Evolutionary conservation across 495 filamentous ascomycete genomes (phyloP).

Genomic region (Aspergillus ellipticus): DNA sequence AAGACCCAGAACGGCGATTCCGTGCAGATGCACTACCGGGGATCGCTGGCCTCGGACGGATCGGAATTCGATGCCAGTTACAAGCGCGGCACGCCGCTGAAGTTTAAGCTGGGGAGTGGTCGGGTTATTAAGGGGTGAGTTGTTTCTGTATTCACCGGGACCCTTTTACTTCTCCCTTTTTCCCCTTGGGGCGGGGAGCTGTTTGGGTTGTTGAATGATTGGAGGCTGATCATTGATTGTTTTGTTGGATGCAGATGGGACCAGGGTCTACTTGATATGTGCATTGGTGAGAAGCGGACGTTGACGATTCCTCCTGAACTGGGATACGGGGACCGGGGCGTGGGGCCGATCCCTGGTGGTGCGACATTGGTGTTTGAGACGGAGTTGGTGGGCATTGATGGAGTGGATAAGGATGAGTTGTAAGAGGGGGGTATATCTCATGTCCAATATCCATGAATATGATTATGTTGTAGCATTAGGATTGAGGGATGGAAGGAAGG

Average conservation of each 20-base stretch:
- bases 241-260: conserved; percentile 63
- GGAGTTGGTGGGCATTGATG: conserved; percentile 81
- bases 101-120: conserved; percentile 72
- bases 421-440: too few relatives aligned
- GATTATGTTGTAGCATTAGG: too few relatives aligned
- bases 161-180: neutral
- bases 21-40: conserved; percentile 83
- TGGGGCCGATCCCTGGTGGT: conserved; percentile 76
- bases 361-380: conserved; percentile 89
- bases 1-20: conserved; percentile 73
- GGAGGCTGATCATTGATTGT: conserved; percentile 4
- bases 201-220: neutral
- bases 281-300: conserved; percentile 90
- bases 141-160: conserved; percentile 8
- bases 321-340: conserved; percentile 72
- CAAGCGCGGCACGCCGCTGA: conserved; percentile 69
- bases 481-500: neutral
- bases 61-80: conserved; percentile 62
- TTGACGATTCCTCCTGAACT: conserved; percentile 85
- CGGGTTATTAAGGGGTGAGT: conserved; percentile 81
- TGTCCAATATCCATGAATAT: too few relatives aligned
- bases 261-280: conserved; percentile 88
- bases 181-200: neutral
- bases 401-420: conserved; percentile 63
- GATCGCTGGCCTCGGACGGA: conserved; percentile 58